phyloP scores from a whole-genome alignment of 2,329 filamentous ascomycete species.

The Sarocladiaceae sp. region DNA sequence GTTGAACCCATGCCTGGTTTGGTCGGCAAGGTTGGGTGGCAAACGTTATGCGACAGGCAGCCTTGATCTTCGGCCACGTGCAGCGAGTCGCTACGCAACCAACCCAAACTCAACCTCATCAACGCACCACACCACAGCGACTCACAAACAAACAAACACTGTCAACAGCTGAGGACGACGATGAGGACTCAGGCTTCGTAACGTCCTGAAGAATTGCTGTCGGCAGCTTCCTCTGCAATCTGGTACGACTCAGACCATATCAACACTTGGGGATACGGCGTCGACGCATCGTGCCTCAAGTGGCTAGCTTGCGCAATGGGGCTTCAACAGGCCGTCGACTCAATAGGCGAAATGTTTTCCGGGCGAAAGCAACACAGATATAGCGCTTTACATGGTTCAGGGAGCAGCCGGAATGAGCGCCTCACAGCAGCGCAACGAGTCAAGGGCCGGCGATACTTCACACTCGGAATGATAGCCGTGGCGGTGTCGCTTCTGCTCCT shows the following conservation, averaged over 20 bases:
- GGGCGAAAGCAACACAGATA: conserved; percentile 22
- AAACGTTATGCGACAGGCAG: no score
- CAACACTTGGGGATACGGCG: not conserved
- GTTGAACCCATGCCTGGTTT: no score
- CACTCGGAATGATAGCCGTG: not conserved
- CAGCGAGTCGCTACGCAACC: no score
- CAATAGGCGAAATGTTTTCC: conserved; percentile 15
- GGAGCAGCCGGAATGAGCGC: not conserved
- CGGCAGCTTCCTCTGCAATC: no score
- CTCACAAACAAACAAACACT: no score
- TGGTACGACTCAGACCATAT: not conserved
- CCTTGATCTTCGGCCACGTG: no score
- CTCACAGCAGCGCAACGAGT: not conserved
- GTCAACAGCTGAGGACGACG: no score
- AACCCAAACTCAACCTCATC: no score
- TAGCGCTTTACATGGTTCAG: conserved; percentile 17
- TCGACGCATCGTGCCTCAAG: not conserved
- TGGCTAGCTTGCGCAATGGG: conserved; percentile 1
- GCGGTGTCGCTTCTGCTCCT: conserved; percentile 3
- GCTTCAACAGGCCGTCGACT: conserved; percentile 12
- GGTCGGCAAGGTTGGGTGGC: no score
- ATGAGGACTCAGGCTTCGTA: no score
- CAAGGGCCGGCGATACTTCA: not conserved
- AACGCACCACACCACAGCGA: no score
- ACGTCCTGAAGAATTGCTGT: no score